Evolutionary conservation across 2,329 filamentous ascomycete genomes (phyloP).

Genomic region (Alternaria angustiovoidea): DNA sequence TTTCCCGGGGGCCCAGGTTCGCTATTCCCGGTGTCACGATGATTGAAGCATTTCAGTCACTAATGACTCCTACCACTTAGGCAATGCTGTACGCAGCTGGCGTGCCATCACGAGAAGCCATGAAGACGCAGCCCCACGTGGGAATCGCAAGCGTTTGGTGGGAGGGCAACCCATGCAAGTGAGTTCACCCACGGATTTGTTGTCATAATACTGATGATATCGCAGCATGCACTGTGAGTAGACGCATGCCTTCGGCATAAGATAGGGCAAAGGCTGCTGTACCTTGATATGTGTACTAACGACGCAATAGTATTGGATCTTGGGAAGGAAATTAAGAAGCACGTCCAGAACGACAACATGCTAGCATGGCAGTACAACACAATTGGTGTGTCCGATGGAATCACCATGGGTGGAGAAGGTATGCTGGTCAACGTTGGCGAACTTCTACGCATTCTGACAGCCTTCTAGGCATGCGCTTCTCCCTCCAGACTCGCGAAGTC

Average conservation of each 20-base stretch:
- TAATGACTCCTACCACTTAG: slow-evolving; percentile 54
- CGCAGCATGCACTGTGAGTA: slow-evolving; percentile 60
- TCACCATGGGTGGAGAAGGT: slow-evolving; percentile 96
- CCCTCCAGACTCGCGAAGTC: slow-evolving; percentile 86
- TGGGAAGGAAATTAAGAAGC: slow-evolving; percentile 84
- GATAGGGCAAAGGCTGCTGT: slow-evolving; percentile 12
- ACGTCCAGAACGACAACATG: slow-evolving; percentile 83
- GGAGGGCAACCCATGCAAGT: slow-evolving; percentile 98
- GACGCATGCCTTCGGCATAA: slow-evolving; percentile 7
- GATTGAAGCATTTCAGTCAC: slow-evolving; percentile 4
- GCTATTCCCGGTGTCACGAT: slow-evolving; percentile 13
- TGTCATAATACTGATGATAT: slow-evolving; percentile 31
- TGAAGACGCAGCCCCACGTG: slow-evolving; percentile 91
- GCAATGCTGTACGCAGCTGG: slow-evolving; percentile 96
- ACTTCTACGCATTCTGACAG: slow-evolving; percentile 1
- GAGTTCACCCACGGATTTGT: slow-evolving; percentile 50
- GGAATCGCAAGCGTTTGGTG: slow-evolving; percentile 94
- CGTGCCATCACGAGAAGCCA: slow-evolving; percentile 80
- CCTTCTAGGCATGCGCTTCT: slow-evolving; percentile 86
- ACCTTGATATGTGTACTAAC: slow-evolving; percentile 28
- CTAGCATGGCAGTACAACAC: slow-evolving; percentile 95
- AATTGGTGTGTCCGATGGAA: slow-evolving; percentile 87
- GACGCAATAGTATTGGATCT: slow-evolving; percentile 75
- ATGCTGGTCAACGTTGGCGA: slow-evolving; percentile 1
- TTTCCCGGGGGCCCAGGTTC: slow-evolving; percentile 87